phyloP scores from a whole-genome alignment of 2,329 filamentous ascomycete genomes.

The Fusarium equiseti region DNA sequence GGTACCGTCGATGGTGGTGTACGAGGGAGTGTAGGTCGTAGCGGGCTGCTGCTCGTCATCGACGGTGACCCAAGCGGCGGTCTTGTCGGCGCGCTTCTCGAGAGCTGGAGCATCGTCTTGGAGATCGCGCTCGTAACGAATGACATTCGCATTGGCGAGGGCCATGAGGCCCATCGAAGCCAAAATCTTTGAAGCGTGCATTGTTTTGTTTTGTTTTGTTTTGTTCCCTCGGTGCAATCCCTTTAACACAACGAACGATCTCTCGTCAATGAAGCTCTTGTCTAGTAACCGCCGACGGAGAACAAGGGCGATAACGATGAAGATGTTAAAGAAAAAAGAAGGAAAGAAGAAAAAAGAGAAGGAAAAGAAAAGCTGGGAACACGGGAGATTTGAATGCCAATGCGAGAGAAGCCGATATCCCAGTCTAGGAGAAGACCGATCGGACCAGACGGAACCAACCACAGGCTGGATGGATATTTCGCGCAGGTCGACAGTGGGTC shows the following conservation, averaged over 20 bases:
- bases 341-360: neutral
- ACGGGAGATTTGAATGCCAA: slow-evolving; percentile 30
- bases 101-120: slow-evolving; percentile 27
- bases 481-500: slow-evolving; percentile 27
- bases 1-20: slow-evolving; percentile 61
- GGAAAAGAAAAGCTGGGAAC: slow-evolving; percentile 22
- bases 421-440: slow-evolving; percentile 32
- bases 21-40: slow-evolving; percentile 62
- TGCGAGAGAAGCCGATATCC: slow-evolving; percentile 1
- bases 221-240: slow-evolving; percentile 10
- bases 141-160: slow-evolving; percentile 41
- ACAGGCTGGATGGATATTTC: slow-evolving; percentile 34
- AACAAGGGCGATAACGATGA: slow-evolving; percentile 27
- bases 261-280: slow-evolving; percentile 18
- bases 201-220: slow-evolving; percentile 33
- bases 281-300: slow-evolving; percentile 28
- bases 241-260: slow-evolving; percentile 7
- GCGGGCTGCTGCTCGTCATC: slow-evolving; percentile 59
- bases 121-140: slow-evolving; percentile 36
- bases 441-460: slow-evolving; percentile 43
- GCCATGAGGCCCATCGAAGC: slow-evolving; percentile 50
- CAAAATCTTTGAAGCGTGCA: slow-evolving; percentile 51
- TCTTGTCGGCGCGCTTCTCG: slow-evolving; percentile 50
- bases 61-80: slow-evolving; percentile 65
- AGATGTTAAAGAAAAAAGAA: slow-evolving; percentile 14